phyloP scores from a whole-genome alignment of 2,329 filamentous ascomycete genomes.

The Aaosphaeria pasadenensis region DNA sequence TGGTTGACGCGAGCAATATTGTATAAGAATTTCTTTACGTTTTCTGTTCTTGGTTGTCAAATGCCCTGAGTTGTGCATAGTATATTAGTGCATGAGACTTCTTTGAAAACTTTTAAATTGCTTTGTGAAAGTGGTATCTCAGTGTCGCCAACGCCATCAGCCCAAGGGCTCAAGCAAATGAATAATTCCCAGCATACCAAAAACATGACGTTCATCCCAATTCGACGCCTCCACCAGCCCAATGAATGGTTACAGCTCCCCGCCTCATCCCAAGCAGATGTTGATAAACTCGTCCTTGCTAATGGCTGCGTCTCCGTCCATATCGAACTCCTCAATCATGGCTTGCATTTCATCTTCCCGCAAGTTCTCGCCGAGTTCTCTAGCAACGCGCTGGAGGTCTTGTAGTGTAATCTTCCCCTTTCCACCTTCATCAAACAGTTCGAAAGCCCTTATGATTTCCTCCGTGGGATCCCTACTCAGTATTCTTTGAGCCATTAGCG shows the following conservation, averaged over 20 bases:
- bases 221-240: not conserved
- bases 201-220: no score
- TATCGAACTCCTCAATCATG: slow-evolving; percentile 98
- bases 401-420: slow-evolving; percentile 89
- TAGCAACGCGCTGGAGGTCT: slow-evolving; percentile 81
- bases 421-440: slow-evolving; percentile 87
- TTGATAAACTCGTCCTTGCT: slow-evolving; percentile 62
- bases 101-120: not conserved
- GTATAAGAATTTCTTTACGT: slow-evolving; percentile 32
- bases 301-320: slow-evolving; percentile 83
- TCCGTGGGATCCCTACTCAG: slow-evolving; percentile 80
- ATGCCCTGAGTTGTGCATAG: slow-evolving; percentile 35
- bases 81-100: slow-evolving; percentile 18
- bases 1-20: slow-evolving; percentile 8
- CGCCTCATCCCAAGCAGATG: slow-evolving; percentile 54
- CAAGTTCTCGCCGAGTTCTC: slow-evolving; percentile 87
- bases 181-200: no score
- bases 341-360: slow-evolving; percentile 89
- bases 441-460: slow-evolving; percentile 87
- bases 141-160: not conserved
- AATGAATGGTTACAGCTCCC: not conserved
- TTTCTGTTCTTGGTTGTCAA: slow-evolving; percentile 13
- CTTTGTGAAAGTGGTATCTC: slow-evolving; percentile 9
- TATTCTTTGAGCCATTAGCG: slow-evolving; percentile 74
- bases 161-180: not conserved